phyloP scores from a whole-genome alignment of 768 basidiomycete genomes.

The Rhodotorula toruloides region DNA sequence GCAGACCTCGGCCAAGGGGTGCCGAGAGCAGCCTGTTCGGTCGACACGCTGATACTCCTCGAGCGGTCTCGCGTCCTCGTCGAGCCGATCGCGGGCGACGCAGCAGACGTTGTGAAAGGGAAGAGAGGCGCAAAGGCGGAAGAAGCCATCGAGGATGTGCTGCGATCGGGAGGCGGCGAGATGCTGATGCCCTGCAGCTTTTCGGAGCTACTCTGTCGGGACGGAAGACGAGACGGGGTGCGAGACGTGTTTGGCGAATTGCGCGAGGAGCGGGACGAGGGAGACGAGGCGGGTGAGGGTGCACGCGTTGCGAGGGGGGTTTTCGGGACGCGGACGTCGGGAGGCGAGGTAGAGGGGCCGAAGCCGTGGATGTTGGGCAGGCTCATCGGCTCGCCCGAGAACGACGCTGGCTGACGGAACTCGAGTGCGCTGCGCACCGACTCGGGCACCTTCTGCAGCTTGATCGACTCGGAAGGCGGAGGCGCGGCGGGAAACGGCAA shows the following conservation, averaged over 20 bases:
- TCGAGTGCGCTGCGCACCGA: constrained; percentile 50
- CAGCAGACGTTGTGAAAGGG: constrained; percentile 12
- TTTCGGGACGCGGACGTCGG: constrained; percentile 17
- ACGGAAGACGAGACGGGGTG: background rate
- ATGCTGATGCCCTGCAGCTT: background rate
- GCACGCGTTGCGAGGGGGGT: constrained; percentile 32
- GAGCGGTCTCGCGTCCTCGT: constrained; percentile 14
- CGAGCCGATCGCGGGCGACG: background rate
- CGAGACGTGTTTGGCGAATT: constrained; percentile 9
- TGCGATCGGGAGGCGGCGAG: background rate
- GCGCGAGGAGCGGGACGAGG: constrained; percentile 3
- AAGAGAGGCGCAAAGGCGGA: constrained; percentile 38
- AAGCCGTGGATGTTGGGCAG: background rate
- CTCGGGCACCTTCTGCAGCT: constrained; percentile 50
- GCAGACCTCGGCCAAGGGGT: background rate
- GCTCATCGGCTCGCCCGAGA: constrained; percentile 13
- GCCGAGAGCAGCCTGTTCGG: background rate
- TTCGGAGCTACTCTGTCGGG: constrained; percentile 26
- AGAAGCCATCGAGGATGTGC: background rate
- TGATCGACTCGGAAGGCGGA: constrained; percentile 42
- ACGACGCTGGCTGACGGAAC: constrained; percentile 43
- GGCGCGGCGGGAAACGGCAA: constrained; percentile 32
- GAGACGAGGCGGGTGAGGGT: constrained; percentile 23
- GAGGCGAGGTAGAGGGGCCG: constrained; percentile 3
- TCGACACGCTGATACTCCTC: constrained; percentile 3